These are phyloP conservation scores for Coemansia sp. DNA, from an alignment of 192 early-diverging fungal species.

Conservation along the genomic window DNA sequence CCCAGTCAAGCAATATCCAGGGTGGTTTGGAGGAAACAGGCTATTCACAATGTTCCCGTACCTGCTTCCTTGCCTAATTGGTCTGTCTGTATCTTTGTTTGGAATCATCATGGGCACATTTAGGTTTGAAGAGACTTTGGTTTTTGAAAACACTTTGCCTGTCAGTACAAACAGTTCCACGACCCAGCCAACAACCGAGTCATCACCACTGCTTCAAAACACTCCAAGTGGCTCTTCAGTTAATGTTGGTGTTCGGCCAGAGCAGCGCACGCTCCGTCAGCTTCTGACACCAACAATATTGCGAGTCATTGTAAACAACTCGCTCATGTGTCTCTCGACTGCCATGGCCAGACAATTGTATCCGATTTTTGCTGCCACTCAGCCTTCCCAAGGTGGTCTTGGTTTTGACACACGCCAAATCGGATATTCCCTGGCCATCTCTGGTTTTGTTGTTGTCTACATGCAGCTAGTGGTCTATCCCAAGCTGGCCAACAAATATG, in stretches of 20 bases:
- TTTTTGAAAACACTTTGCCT: not conserved
- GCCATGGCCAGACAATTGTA: slow-evolving; percentile 31
- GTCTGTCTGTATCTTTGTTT: slow-evolving; percentile 54
- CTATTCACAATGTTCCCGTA: slow-evolving; percentile 71
- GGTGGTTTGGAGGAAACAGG: slow-evolving; percentile 50
- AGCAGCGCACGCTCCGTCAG: slow-evolving; percentile 7
- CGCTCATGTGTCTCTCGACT: slow-evolving; percentile 17
- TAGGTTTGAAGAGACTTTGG: slow-evolving; percentile 58
- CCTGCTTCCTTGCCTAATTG: slow-evolving; percentile 73
- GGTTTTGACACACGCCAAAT: slow-evolving; percentile 50
- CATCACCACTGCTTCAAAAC: slow-evolving; percentile 11
- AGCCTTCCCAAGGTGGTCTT: slow-evolving; percentile 47
- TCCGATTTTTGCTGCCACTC: slow-evolving; percentile 44
- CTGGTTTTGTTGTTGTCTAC: slow-evolving; percentile 40
- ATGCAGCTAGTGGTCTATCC: slow-evolving; percentile 54
- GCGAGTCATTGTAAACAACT: slow-evolving; percentile 20
- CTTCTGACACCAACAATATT: slow-evolving; percentile 17
- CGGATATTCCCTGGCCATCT: slow-evolving; percentile 46
- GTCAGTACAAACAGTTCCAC: not conserved
- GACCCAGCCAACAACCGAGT: slow-evolving; percentile 1
- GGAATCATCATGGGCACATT: slow-evolving; percentile 62
- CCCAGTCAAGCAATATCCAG: slow-evolving; percentile 66
- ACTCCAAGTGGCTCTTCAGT: no score
- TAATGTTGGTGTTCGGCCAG: not conserved
- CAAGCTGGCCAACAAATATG: slow-evolving; percentile 34